Evolutionary conservation across 2,329 filamentous ascomycete species (phyloP).

Genomic region (Ciborinia camelliae): DNA sequence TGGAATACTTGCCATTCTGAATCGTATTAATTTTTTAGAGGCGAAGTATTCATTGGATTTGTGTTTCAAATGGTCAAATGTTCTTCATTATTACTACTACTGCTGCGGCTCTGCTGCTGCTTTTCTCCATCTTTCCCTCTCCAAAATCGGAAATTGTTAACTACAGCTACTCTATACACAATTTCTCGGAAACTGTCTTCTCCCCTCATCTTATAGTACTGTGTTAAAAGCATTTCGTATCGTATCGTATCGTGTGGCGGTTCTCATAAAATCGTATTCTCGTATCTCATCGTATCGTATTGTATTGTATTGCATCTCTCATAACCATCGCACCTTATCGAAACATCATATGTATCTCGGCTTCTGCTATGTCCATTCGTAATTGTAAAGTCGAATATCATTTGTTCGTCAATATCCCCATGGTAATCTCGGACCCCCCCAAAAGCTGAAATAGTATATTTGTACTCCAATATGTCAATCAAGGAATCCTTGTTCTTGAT

Average conservation of each 20-base stretch:
- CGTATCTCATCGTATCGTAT: conserved; percentile 2
- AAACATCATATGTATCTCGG: neutral
- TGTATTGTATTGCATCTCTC: neutral
- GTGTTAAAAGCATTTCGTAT: neutral
- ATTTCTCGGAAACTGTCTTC: neutral
- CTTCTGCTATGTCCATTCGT: neutral
- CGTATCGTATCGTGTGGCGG: neutral
- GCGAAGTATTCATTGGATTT: neutral
- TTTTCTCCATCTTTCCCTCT: neutral
- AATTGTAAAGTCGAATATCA: neutral
- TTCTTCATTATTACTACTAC: neutral
- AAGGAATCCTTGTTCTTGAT: neutral
- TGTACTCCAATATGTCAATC: conserved; percentile 1
- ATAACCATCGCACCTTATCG: neutral
- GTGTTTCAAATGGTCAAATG: neutral
- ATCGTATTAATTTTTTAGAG: neutral
- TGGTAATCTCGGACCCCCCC: neutral
- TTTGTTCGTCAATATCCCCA: neutral
- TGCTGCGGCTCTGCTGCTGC: neutral
- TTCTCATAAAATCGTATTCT: conserved; percentile 2
- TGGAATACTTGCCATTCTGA: neutral
- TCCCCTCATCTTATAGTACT: neutral
- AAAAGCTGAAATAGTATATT: neutral
- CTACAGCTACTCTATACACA: neutral
- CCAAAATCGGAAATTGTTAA: neutral